These are phyloP conservation scores for Epithele typhae DNA, from an alignment of 768 basidiomycete genomes.

Conservation along the genomic window DNA sequence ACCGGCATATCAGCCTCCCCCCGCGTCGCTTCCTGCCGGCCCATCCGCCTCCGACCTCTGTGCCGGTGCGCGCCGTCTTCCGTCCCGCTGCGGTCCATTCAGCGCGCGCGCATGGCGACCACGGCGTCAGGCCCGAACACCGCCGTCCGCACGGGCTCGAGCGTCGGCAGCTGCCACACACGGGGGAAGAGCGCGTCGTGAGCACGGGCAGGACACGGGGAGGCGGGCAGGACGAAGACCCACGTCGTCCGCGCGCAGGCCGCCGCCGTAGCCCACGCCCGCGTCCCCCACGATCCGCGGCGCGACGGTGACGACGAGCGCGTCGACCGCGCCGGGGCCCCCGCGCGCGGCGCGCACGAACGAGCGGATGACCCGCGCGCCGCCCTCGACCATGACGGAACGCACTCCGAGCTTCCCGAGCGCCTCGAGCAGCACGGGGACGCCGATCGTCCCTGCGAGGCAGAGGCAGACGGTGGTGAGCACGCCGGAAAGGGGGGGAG, in stretches of 20 bases:
- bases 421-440: slow-evolving; percentile 45
- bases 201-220: no score
- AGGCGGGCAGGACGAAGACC: no score
- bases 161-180: slow-evolving; percentile 20
- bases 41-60: no score
- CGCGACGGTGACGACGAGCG: slow-evolving; percentile 79
- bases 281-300: slow-evolving; percentile 75
- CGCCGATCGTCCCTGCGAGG: slow-evolving; percentile 34
- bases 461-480: no score
- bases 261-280: slow-evolving; percentile 55
- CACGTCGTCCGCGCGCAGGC: slow-evolving; percentile 20
- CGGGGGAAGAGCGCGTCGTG: no score
- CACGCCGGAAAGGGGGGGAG: no score
- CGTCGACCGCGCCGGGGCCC: slow-evolving; percentile 44
- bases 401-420: slow-evolving; percentile 55
- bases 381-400: slow-evolving; percentile 95
- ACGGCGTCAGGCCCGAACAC: slow-evolving; percentile 27
- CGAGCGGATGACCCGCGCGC: slow-evolving; percentile 74
- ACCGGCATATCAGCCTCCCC: no score
- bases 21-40: no score
- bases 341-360: slow-evolving; percentile 43
- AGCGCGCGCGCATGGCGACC: slow-evolving; percentile 23
- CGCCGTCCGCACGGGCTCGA: slow-evolving; percentile 25
- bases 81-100: no score
- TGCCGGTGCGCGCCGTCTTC: no score